Conservation (phyloP, 2,329 filamentous ascomycete species). For the Fusarium succisae region DNA sequence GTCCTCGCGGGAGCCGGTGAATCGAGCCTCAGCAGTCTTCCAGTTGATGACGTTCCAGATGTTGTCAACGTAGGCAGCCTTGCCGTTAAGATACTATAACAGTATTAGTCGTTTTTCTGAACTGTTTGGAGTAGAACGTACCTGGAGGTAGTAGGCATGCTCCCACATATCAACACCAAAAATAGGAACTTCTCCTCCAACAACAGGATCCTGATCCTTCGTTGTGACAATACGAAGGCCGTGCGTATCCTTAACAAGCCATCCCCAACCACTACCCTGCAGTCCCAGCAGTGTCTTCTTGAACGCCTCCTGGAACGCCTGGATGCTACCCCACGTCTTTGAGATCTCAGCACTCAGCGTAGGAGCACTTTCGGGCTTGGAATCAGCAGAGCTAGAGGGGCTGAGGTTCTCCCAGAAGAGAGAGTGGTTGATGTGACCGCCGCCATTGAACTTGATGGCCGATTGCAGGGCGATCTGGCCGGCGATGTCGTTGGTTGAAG, state of each 20-base stretch:
- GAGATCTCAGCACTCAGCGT: constrained; percentile 69
- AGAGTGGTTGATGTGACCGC: constrained; percentile 92
- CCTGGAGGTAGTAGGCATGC: constrained; percentile 89
- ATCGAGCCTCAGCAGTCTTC: constrained; percentile 74
- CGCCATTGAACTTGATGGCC: constrained; percentile 86
- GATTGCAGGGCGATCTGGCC: constrained; percentile 73
- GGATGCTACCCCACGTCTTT: constrained; percentile 73
- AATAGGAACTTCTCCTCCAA: constrained; percentile 71
- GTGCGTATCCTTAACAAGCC: constrained; percentile 75
- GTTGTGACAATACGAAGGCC: constrained; percentile 78
- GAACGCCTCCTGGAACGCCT: constrained; percentile 73
- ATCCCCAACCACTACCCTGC: constrained; percentile 89
- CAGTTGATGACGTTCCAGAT: constrained; percentile 85
- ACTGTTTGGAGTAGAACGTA: constrained; percentile 44
- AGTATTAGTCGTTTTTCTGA: not conserved
- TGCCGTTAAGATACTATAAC: constrained; percentile 76
- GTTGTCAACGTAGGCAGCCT: constrained; percentile 77
- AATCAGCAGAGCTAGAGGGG: constrained; percentile 66
- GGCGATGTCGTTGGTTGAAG: constrained; percentile 66
- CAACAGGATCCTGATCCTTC: constrained; percentile 86
- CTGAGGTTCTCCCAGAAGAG: constrained; percentile 90
- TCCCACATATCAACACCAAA: constrained; percentile 93
- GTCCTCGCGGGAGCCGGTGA: constrained; percentile 58
- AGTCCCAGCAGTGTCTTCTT: constrained; percentile 72
- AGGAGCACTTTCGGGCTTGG: constrained; percentile 65